These are phyloP conservation scores for Allomyces macrogynus DNA, from an alignment of 192 early-diverging fungal genomes.

Conservation along the genomic window DNA sequence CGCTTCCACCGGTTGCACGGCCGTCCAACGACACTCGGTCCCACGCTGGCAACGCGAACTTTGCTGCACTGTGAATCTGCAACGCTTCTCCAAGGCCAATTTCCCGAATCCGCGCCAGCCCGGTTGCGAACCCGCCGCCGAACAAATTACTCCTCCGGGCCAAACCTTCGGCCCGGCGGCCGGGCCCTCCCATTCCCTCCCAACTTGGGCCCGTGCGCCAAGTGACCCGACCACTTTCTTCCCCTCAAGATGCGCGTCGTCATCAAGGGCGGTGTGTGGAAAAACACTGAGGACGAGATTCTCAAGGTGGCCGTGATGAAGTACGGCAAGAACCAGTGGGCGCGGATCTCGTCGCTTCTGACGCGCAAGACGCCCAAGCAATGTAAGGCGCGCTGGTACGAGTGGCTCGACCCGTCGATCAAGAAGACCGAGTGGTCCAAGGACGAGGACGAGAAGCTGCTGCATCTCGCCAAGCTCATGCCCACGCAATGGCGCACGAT, in stretches of 20 bases:
- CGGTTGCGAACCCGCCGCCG: too few relatives aligned
- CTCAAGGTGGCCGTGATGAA: slow-evolving; percentile 95
- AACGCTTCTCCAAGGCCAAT: too few relatives aligned
- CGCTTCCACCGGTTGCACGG: too few relatives aligned
- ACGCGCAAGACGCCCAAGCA: slow-evolving; percentile 92
- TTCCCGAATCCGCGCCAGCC: too few relatives aligned
- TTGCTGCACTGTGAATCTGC: too few relatives aligned
- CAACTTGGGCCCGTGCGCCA: too few relatives aligned
- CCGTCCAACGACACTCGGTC: too few relatives aligned
- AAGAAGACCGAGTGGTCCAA: slow-evolving; percentile 99
- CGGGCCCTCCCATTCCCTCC: too few relatives aligned
- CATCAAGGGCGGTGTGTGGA: slow-evolving; percentile 93
- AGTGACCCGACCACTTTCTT: too few relatives aligned
- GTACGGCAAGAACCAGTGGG: slow-evolving; percentile 99
- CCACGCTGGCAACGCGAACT: too few relatives aligned
- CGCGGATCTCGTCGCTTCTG: slow-evolving; percentile 85
- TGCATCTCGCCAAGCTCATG: slow-evolving; percentile 96
- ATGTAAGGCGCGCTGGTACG: slow-evolving; percentile 97
- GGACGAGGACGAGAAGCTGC: slow-evolving; percentile 92
- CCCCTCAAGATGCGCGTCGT: slow-evolving; percentile 23
- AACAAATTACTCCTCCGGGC: too few relatives aligned
- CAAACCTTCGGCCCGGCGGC: too few relatives aligned
- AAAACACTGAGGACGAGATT: slow-evolving; percentile 98
- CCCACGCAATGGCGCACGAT: slow-evolving; percentile 99
- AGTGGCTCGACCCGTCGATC: slow-evolving; percentile 98